These are phyloP conservation scores for Piromyces sp. DNA, from an alignment of 192 early-diverging fungal species.

Conservation along the genomic window DNA sequence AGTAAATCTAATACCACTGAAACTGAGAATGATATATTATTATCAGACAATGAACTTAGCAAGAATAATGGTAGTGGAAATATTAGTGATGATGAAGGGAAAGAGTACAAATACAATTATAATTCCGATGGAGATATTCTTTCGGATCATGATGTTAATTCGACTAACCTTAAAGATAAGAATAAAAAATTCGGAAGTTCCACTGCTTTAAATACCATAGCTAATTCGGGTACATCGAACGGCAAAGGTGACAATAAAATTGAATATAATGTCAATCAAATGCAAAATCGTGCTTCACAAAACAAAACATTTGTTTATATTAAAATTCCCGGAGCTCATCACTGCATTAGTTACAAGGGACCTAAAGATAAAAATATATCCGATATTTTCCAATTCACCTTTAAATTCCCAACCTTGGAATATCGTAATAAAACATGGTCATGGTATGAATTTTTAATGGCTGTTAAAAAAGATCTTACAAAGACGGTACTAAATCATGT, in stretches of 20 bases:
- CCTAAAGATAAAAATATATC: conserved; percentile 60
- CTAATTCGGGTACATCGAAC: background rate
- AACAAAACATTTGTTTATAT: conserved; percentile 83
- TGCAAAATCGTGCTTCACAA: conserved; percentile 68
- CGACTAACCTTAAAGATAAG: background rate
- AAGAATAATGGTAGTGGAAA: background rate
- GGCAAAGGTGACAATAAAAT: background rate
- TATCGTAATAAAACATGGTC: conserved; percentile 71
- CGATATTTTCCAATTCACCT: conserved; percentile 54
- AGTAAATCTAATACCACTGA: conserved; percentile 14
- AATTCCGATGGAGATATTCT: background rate
- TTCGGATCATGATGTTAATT: background rate
- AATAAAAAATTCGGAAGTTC: background rate
- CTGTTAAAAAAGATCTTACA: conserved; percentile 30
- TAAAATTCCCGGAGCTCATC: conserved; percentile 62
- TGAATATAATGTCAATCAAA: conserved; percentile 46
- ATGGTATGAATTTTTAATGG: conserved; percentile 49
- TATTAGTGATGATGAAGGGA: background rate
- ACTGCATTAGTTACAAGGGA: conserved; percentile 75
- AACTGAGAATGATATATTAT: background rate
- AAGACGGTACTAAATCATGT: background rate
- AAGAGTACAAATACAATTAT: background rate
- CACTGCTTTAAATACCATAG: background rate
- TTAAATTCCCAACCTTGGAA: conserved; percentile 54
- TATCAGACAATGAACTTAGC: background rate